A percentile compares a stretch with the other conserved stretches of the same genome.
Evolutionary conservation across 495 filamentous ascomycete species (phyloP).

Genomic region (Tuber borchii): DNA sequence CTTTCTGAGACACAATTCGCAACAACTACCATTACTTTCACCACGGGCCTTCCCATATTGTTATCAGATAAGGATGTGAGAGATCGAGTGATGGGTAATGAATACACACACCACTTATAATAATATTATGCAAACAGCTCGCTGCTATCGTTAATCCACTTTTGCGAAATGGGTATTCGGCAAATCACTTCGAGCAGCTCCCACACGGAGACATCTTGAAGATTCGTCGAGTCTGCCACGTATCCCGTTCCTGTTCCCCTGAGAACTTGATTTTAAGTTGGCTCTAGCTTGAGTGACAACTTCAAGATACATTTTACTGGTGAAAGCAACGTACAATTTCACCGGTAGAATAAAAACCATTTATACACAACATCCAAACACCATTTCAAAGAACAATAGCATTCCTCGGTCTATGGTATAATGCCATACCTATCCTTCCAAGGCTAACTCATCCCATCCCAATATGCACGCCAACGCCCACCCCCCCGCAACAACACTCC

Average conservation of each 20-base stretch:
- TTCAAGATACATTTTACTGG: background rate
- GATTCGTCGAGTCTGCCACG: no score
- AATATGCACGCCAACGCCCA: background rate
- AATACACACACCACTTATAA: background rate
- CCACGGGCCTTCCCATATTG: background rate
- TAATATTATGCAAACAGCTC: background rate
- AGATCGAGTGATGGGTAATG: background rate
- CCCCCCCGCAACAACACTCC: background rate
- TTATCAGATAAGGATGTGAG: background rate
- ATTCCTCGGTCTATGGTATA: background rate
- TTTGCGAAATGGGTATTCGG: background rate
- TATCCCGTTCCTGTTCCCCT: no score
- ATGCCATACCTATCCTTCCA: background rate
- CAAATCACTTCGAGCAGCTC: background rate
- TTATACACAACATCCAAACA: background rate
- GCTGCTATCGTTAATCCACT: background rate
- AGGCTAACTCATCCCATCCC: background rate
- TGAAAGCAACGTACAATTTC: background rate
- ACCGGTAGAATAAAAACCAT: background rate
- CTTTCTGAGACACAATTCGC: no score
- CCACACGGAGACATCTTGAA: background rate
- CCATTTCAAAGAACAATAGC: background rate
- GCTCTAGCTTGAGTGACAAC: no score
- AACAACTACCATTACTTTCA: background rate
- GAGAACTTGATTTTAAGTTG: no score